Conservation (phyloP, 202 grass and related monocot species). For the Saccharum hybrid region DNA sequence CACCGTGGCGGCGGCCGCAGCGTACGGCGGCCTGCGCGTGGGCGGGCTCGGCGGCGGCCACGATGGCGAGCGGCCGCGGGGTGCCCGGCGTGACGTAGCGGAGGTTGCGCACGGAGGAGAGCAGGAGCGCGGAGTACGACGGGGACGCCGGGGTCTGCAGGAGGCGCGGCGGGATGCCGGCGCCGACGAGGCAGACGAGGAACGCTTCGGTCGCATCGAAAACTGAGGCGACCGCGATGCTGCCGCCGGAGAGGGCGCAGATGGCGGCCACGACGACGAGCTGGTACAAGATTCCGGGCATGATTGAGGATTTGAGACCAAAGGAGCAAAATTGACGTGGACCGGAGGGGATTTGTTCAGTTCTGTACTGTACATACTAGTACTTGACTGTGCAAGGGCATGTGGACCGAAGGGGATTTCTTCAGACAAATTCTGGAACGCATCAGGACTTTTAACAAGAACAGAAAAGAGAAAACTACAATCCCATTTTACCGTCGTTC, state of each 20-base stretch:
- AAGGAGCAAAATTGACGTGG: neutral
- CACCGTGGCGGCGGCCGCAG: conserved; percentile 46
- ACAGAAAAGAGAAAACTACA: too few relatives aligned
- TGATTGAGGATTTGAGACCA: neutral
- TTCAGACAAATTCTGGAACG: too few relatives aligned
- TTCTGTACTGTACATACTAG: too few relatives aligned
- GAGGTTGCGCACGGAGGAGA: conserved; percentile 63
- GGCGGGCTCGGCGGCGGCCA: conserved; percentile 46
- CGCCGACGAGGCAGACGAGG: conserved; percentile 20
- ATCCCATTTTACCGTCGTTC: too few relatives aligned
- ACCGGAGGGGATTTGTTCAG: neutral
- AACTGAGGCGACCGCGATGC: neutral
- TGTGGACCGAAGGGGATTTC: too few relatives aligned
- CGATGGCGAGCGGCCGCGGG: conserved; percentile 49
- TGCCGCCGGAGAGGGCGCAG: conserved; percentile 5
- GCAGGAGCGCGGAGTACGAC: conserved; percentile 49
- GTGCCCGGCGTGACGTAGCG: conserved; percentile 45
- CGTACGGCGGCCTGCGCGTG: conserved; percentile 52
- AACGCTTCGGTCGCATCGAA: neutral
- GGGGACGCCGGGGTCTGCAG: conserved; percentile 22
- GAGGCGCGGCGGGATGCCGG: conserved; percentile 5
- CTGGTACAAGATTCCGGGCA: neutral
- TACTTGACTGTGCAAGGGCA: too few relatives aligned
- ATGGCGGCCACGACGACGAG: neutral
- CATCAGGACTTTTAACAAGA: too few relatives aligned